Percentiles rank a stretch among this genome's conserved stretches.
Conservation (phyloP, 106 monocot genomes). For the Narthecium ossifragum region DNA sequence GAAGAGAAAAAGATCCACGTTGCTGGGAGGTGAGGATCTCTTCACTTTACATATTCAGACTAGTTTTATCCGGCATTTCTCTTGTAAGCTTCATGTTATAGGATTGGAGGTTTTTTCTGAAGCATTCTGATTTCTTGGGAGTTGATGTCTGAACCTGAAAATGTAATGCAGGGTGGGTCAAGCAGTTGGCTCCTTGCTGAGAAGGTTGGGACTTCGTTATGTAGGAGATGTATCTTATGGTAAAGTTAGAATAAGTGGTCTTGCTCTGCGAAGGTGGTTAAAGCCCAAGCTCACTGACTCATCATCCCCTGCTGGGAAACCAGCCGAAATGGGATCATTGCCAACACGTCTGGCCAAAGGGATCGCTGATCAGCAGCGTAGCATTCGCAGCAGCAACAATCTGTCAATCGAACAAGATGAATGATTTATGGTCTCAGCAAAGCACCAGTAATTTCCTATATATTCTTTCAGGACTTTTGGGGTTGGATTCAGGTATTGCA, state of each 20-base stretch:
- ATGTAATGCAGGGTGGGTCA: conserved; percentile 62
- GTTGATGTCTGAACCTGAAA: too few species aligned
- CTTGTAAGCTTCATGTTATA: not conserved
- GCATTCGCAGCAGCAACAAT: conserved; percentile 49
- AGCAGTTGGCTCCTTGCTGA: conserved; percentile 62
- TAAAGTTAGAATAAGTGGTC: conserved; percentile 66
- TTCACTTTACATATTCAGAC: not conserved
- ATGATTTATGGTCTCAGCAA: too few species aligned
- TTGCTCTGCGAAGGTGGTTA: conserved; percentile 78
- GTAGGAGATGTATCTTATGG: conserved; percentile 80
- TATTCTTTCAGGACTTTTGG: too few species aligned
- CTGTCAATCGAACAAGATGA: conserved; percentile 33
- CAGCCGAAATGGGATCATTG: conserved; percentile 29
- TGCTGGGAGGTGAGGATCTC: conserved; percentile 54
- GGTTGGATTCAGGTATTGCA: too few species aligned
- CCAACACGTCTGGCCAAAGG: conserved; percentile 57
- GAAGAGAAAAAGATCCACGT: conserved; percentile 53
- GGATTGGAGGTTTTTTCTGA: too few species aligned
- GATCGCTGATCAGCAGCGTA: conserved; percentile 74
- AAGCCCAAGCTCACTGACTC: conserved; percentile 48
- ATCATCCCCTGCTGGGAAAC: conserved; percentile 30
- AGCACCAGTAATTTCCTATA: too few species aligned
- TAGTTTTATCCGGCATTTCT: not conserved
- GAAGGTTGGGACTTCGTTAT: conserved; percentile 65
- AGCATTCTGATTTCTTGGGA: too few species aligned